These are phyloP conservation scores for Cutaneotrichosporon sp. DNA, from an alignment of 1,284 basidiomycete species.

Conservation along the genomic window DNA sequence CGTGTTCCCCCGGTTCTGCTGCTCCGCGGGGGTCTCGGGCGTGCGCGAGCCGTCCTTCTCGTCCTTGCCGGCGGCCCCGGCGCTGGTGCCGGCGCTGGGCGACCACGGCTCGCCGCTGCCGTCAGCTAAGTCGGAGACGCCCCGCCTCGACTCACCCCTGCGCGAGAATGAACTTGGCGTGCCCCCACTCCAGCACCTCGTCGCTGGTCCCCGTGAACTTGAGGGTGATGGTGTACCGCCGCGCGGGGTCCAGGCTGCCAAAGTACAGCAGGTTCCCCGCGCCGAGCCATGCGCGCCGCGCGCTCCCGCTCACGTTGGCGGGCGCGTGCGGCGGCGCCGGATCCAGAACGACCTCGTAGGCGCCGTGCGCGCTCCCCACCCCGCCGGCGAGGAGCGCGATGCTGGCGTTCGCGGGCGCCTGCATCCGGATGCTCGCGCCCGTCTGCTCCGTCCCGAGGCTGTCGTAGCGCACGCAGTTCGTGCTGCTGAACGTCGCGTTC, in stretches of 20 bases:
- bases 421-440: neutral
- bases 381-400: neutral
- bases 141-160: neutral
- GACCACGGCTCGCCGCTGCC: slow-evolving; percentile 1
- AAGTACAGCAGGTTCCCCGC: neutral
- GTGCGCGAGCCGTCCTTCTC: too few relatives aligned
- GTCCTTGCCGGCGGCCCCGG: neutral
- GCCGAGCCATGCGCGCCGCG: neutral
- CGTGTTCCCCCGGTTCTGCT: neutral
- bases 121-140: too few relatives aligned
- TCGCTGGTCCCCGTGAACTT: neutral
- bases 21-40: neutral
- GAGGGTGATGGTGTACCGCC: neutral
- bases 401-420: neutral
- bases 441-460: neutral
- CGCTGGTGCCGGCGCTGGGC: neutral
- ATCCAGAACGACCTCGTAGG: neutral
- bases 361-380: neutral
- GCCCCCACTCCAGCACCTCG: neutral
- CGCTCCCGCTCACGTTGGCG: neutral
- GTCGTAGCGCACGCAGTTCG: neutral
- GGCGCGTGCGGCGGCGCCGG: neutral
- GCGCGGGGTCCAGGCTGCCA: neutral
- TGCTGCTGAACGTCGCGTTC: neutral
- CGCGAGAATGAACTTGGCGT: neutral